Evolutionary conservation across 768 basidiomycete species (phyloP).

Genomic region (Tricholoma flavovirens): DNA sequence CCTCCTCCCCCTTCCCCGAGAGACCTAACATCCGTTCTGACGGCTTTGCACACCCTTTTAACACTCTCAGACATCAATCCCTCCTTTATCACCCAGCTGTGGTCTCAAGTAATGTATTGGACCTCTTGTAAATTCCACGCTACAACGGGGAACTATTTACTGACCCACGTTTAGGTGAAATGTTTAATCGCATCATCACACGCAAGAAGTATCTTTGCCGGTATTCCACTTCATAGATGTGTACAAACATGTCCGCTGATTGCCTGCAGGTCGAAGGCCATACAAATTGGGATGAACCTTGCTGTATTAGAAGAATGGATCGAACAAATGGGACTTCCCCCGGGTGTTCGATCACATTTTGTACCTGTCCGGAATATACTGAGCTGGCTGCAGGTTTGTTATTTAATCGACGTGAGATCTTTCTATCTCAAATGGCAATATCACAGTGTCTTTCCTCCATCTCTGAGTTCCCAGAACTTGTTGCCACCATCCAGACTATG

Average conservation of each 20-base stretch:
- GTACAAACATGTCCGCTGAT: neutral
- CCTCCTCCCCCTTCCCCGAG: conserved; percentile 37
- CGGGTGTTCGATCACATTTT: conserved; percentile 76
- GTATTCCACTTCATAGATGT: conserved; percentile 28
- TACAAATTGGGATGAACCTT: conserved; percentile 87
- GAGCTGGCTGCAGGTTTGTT: conserved; percentile 74
- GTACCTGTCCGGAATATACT: conserved; percentile 78
- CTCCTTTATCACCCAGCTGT: conserved; percentile 79
- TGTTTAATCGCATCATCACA: conserved; percentile 81
- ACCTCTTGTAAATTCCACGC: conserved; percentile 57
- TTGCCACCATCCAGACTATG: conserved; percentile 87
- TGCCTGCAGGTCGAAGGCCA: conserved; percentile 62
- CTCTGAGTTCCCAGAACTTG: conserved; percentile 78
- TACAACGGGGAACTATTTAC: neutral
- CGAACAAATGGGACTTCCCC: conserved; percentile 70
- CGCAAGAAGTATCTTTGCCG: conserved; percentile 94
- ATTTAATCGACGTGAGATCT: neutral
- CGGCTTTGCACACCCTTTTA: conserved; percentile 79
- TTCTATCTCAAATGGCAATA: neutral
- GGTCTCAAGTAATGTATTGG: conserved; percentile 99
- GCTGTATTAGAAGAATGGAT: conserved; percentile 90
- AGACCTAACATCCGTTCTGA: conserved; percentile 74
- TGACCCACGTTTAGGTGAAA: conserved; percentile 51
- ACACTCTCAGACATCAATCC: conserved; percentile 89
- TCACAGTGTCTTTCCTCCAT: conserved; percentile 80